Evolutionary conservation across 306 rosid species (phyloP).

Genomic region (Chamaecrista fasciculata): DNA sequence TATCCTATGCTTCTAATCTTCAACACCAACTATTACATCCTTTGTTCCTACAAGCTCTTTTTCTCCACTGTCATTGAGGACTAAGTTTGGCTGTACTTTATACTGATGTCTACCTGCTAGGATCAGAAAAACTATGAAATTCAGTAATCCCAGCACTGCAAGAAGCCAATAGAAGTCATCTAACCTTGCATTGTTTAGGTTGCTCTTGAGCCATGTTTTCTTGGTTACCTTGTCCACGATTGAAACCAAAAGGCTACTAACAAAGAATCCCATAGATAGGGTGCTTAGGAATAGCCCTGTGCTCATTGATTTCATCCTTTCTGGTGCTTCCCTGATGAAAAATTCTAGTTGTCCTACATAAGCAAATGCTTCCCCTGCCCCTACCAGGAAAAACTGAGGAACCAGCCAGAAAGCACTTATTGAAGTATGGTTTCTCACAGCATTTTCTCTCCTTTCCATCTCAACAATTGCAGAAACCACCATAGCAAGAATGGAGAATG

Average conservation of each 20-base stretch:
- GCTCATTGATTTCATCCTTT: constrained; percentile 96
- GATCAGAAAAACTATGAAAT: constrained; percentile 58
- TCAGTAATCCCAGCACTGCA: constrained; percentile 61
- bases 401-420: constrained; percentile 92
- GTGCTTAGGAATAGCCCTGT: constrained; percentile 83
- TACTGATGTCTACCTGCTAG: constrained; percentile 77
- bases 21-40: constrained; percentile 36
- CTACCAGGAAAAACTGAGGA: constrained; percentile 86
- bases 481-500: constrained; percentile 71
- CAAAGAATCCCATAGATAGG: constrained; percentile 87
- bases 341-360: constrained; percentile 97
- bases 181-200: constrained; percentile 58
- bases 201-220: constrained; percentile 70
- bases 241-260: constrained; percentile 75
- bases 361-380: constrained; percentile 90
- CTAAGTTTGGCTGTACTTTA: constrained; percentile 43
- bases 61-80: constrained; percentile 32
- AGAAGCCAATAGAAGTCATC: constrained; percentile 78
- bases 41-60: constrained; percentile 51
- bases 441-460: constrained; percentile 46
- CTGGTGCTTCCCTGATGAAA: constrained; percentile 96
- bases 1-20: constrained; percentile 46
- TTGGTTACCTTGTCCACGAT: constrained; percentile 66
- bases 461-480: constrained; percentile 67
- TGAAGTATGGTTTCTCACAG: constrained; percentile 22